phyloP scores from a whole-genome alignment of 1,139 yeast species.

The Yamadazyma atlantica region DNA sequence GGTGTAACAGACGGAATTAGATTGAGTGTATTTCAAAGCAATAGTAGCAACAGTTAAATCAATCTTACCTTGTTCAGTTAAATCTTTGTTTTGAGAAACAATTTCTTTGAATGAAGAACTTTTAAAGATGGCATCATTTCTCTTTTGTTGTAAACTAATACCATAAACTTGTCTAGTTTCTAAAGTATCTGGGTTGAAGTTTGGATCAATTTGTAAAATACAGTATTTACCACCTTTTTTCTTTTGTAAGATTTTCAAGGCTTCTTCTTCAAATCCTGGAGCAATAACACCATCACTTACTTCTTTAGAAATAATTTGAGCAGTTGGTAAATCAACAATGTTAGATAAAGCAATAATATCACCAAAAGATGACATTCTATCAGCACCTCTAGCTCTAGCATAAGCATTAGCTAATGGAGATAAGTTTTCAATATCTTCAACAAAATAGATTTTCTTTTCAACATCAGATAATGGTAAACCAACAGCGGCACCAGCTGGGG shows the following conservation, averaged over 20 bases:
- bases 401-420: conserved; percentile 97
- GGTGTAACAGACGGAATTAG: conserved; percentile 97
- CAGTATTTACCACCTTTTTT: conserved; percentile 98
- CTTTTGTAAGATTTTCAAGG: conserved; percentile 80
- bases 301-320: conserved; percentile 94
- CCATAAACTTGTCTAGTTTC: conserved; percentile 98
- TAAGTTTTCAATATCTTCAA: conserved; percentile 88
- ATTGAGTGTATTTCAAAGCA: conserved; percentile 95
- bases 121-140: conserved; percentile 95
- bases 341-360: conserved; percentile 97
- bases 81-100: conserved; percentile 79
- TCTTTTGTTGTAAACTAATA: conserved; percentile 90
- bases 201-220: conserved; percentile 92
- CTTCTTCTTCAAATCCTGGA: conserved; percentile 93
- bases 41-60: conserved; percentile 96
- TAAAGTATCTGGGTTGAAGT: conserved; percentile 74
- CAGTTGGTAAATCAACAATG: conserved; percentile 94
- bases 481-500: conserved; percentile 98
- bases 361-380: conserved; percentile 98
- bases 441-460: conserved; percentile 95
- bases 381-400: conserved; percentile 99
- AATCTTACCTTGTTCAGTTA: conserved; percentile 88
- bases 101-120: conserved; percentile 85
- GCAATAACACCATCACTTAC: conserved; percentile 99
- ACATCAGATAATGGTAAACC: conserved; percentile 88